Conservation (phyloP, 495 filamentous ascomycete genomes). For the Hypomontagnella monticulosa region DNA sequence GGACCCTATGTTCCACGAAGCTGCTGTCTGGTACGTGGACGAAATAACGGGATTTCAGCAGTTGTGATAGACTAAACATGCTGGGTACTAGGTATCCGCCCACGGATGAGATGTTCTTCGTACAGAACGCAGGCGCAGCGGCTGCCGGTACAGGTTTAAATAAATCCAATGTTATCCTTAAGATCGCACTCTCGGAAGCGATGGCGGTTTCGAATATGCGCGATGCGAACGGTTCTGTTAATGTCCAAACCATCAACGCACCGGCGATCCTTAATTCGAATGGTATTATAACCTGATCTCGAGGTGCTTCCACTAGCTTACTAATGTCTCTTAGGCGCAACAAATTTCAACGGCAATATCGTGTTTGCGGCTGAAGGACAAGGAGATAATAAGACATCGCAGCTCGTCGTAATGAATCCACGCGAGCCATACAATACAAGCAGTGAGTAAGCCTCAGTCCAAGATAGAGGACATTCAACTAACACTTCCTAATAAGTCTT, state of each 20-base stretch:
- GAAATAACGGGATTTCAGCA: too few species aligned
- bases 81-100: constrained; percentile 46
- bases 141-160: constrained; percentile 59
- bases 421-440: constrained; percentile 60
- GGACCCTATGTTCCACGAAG: constrained; percentile 62
- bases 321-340: constrained; percentile 50
- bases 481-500: constrained; percentile 40
- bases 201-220: constrained; percentile 50
- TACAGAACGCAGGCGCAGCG: constrained; percentile 58
- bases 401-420: constrained; percentile 58
- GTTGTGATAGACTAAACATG: background rate
- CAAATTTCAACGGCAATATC: constrained; percentile 58
- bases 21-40: constrained; percentile 57
- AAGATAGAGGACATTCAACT: background rate
- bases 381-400: constrained; percentile 53
- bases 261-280: constrained; percentile 60
- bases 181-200: constrained; percentile 57
- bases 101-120: constrained; percentile 63
- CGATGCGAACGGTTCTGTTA: constrained; percentile 55
- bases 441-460: constrained; percentile 36
- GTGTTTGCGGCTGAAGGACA: constrained; percentile 60
- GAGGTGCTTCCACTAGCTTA: background rate
- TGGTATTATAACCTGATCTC: constrained; percentile 43
- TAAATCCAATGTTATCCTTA: constrained; percentile 61
- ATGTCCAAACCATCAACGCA: constrained; percentile 49